phyloP scores from a whole-genome alignment of 2,329 filamentous ascomycete species.

The Gnomoniopsis sp. region DNA sequence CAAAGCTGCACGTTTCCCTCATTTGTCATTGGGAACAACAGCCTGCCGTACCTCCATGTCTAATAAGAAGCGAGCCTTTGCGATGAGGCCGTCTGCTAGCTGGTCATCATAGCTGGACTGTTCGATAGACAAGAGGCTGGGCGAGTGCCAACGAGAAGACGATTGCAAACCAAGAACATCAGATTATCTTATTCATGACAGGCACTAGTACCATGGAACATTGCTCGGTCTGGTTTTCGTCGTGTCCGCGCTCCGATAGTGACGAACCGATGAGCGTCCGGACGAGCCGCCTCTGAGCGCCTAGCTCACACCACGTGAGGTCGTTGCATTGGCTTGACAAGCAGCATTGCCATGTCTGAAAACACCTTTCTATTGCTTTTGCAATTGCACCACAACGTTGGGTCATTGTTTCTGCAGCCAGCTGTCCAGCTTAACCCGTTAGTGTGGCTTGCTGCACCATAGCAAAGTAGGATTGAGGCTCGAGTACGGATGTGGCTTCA shows the following conservation, averaged over 20 bases:
- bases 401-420: no score
- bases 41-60: no score
- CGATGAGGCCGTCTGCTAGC: background rate
- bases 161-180: background rate
- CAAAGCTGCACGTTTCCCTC: background rate
- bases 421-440: background rate
- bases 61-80: background rate
- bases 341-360: background rate
- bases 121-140: background rate
- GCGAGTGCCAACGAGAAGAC: background rate
- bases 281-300: constrained; percentile 4
- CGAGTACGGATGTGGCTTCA: background rate
- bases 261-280: background rate
- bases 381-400: background rate
- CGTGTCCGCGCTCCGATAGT: background rate
- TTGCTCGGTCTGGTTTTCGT: background rate
- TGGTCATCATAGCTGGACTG: background rate
- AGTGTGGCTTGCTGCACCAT: background rate
- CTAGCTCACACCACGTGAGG: background rate
- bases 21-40: no score
- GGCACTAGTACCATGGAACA: background rate
- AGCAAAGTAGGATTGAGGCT: background rate
- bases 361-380: background rate
- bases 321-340: background rate
- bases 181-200: background rate